Percentiles rank a stretch among this genome's conserved stretches.
These are phyloP conservation scores for Ophioceras dolichostomum DNA, from an alignment of 2,329 filamentous ascomycete species.

Conservation along the genomic window DNA sequence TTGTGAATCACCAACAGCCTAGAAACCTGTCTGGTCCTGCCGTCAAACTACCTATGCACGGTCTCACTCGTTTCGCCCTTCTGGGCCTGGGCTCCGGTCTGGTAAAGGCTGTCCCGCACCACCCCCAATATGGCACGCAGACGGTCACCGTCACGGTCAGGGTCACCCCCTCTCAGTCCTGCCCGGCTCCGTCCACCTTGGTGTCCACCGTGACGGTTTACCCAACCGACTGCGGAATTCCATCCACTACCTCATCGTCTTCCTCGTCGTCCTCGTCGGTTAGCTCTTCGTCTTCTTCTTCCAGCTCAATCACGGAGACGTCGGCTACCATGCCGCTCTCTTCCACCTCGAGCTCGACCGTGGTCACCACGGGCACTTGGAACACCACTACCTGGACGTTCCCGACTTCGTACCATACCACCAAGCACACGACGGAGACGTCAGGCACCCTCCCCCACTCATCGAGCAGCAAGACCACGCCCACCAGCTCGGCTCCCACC, in stretches of 20 bases:
- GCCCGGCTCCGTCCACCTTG: neutral
- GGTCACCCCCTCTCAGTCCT: neutral
- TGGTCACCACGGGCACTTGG: neutral
- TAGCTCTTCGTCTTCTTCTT: neutral
- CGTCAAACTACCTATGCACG: conserved; percentile 1
- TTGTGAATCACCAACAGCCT: too few relatives aligned
- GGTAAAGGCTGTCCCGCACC: conserved; percentile 2
- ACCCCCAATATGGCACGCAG: neutral
- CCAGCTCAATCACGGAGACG: neutral
- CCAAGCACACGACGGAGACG: neutral
- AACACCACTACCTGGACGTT: neutral
- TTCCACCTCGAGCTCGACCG: too few relatives aligned
- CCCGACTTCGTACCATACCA: too few relatives aligned
- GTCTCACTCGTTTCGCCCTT: conserved; percentile 4
- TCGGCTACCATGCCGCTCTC: neutral
- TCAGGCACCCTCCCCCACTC: neutral
- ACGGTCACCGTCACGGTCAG: conserved; percentile 2
- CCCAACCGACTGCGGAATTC: neutral
- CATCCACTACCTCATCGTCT: neutral
- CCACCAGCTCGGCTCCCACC: neutral
- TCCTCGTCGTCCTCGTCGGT: neutral
- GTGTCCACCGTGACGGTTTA: conserved; percentile 1
- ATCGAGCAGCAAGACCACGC: neutral
- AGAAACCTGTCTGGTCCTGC: neutral
- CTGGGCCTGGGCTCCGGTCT: conserved; percentile 2